Evolutionary conservation across 2,329 filamentous ascomycete species (phyloP).

Genomic region (Rhynchosporium secalis): DNA sequence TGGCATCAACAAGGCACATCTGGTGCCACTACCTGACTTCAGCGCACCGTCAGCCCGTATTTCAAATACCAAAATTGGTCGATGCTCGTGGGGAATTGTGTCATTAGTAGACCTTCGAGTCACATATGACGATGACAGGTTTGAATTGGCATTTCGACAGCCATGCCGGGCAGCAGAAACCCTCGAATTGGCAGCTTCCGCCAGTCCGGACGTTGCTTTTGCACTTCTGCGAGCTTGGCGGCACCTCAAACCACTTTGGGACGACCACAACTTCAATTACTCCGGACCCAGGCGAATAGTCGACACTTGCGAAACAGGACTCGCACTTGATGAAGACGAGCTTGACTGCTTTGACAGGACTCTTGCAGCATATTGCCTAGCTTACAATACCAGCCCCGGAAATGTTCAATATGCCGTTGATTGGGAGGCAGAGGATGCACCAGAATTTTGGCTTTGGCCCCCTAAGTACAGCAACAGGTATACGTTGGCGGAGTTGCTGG

Average conservation of each 20-base stretch:
- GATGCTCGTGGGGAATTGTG: slow-evolving; percentile 61
- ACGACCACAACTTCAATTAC: slow-evolving; percentile 62
- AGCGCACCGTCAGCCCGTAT: slow-evolving; percentile 48
- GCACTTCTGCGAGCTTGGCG: slow-evolving; percentile 61
- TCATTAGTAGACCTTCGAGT: slow-evolving; percentile 60
- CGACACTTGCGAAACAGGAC: slow-evolving; percentile 46
- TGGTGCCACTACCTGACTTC: slow-evolving; percentile 64
- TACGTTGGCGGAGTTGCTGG: slow-evolving; percentile 61
- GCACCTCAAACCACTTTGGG: slow-evolving; percentile 65
- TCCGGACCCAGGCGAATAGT: slow-evolving; percentile 57
- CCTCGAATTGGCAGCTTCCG: slow-evolving; percentile 62
- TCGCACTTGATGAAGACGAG: slow-evolving; percentile 56
- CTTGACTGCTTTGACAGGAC: slow-evolving; percentile 64
- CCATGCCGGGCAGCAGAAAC: slow-evolving; percentile 56
- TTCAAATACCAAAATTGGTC: slow-evolving; percentile 46
- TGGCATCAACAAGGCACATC: slow-evolving; percentile 67
- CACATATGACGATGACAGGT: slow-evolving; percentile 62
- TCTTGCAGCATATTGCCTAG: slow-evolving; percentile 67
- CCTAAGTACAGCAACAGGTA: slow-evolving; percentile 57
- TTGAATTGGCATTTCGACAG: slow-evolving; percentile 63
- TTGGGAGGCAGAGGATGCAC: slow-evolving; percentile 63
- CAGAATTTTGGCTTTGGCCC: slow-evolving; percentile 63
- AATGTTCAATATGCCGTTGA: slow-evolving; percentile 66
- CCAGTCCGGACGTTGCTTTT: slow-evolving; percentile 63
- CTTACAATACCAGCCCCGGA: slow-evolving; percentile 63